Conservation (phyloP, 345 rosid genomes). For the Bruguiera gymnorhiza region DNA sequence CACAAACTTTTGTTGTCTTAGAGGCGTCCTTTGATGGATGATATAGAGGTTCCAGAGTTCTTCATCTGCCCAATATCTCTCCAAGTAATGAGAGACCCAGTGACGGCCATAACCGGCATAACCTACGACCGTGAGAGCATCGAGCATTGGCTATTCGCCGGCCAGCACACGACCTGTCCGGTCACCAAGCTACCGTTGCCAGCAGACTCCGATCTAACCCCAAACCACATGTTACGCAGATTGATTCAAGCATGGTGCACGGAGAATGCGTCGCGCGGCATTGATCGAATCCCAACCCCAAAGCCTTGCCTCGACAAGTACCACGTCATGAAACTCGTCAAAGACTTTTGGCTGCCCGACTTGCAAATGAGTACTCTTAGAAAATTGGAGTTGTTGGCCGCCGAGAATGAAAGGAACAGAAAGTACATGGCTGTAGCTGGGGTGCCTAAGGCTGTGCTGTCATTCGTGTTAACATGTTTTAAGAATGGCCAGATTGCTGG, state of each 20-base stretch:
- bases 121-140: constrained; percentile 82
- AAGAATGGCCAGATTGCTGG: constrained; percentile 22
- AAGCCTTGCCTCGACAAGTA: constrained; percentile 40
- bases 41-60: constrained; percentile 57
- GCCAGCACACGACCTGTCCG: constrained; percentile 41
- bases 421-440: constrained; percentile 53
- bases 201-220: constrained; percentile 55
- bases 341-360: constrained; percentile 23
- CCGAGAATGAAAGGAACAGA: constrained; percentile 46
- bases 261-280: constrained; percentile 46
- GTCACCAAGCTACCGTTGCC: constrained; percentile 61
- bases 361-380: constrained; percentile 29
- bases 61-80: constrained; percentile 79
- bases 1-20: not conserved
- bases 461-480: constrained; percentile 32
- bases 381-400: constrained; percentile 42
- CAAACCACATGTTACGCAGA: constrained; percentile 72
- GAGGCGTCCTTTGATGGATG: constrained; percentile 25
- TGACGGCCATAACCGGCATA: constrained; percentile 66
- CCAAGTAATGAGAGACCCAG: constrained; percentile 85
- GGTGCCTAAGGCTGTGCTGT: constrained; percentile 36
- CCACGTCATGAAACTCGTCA: constrained; percentile 36
- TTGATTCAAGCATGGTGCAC: constrained; percentile 67
- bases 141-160: constrained; percentile 56
- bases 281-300: constrained; percentile 56